Percentiles rank a stretch among this genome's conserved stretches.
phyloP scores from a whole-genome alignment of 139 green algal species.

The Mychonastes homosphaera region DNA sequence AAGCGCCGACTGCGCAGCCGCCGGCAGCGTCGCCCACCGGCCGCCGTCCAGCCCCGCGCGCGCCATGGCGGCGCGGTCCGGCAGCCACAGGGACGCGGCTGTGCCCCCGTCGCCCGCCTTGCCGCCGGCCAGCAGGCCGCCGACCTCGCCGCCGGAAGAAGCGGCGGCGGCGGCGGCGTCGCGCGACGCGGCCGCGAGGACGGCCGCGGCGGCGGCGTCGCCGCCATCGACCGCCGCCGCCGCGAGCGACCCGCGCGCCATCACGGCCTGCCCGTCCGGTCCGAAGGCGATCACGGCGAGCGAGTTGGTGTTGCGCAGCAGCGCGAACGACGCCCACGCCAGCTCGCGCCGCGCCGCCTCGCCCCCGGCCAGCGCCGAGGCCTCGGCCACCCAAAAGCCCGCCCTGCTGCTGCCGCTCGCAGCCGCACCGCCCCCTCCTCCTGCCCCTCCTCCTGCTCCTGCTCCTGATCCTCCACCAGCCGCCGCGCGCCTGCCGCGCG shows the following conservation, averaged over 20 bases:
- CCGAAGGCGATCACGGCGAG: conserved; percentile 48
- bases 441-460: neutral
- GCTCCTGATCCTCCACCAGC: neutral
- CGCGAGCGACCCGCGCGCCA: conserved; percentile 33
- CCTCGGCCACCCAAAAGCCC: too few relatives aligned
- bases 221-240: conserved; percentile 6
- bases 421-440: too few relatives aligned
- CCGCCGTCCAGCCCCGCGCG: conserved; percentile 8
- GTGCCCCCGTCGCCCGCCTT: neutral
- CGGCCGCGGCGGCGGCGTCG: neutral
- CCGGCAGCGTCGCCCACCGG: conserved; percentile 18
- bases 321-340: conserved; percentile 67
- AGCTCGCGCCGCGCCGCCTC: conserved; percentile 45
- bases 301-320: conserved; percentile 76
- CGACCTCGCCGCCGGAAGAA: neutral
- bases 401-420: too few relatives aligned
- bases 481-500: too few relatives aligned
- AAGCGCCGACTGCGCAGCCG: conserved; percentile 23
- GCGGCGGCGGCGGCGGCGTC: neutral
- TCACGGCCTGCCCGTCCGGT: conserved; percentile 12
- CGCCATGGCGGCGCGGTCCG: conserved; percentile 22
- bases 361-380: neutral
- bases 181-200: neutral
- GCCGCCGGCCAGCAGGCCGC: neutral
- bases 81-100: conserved; percentile 19